phyloP scores from a whole-genome alignment of 1,139 yeast species.

The Saccharomycopsis hybrid region DNA sequence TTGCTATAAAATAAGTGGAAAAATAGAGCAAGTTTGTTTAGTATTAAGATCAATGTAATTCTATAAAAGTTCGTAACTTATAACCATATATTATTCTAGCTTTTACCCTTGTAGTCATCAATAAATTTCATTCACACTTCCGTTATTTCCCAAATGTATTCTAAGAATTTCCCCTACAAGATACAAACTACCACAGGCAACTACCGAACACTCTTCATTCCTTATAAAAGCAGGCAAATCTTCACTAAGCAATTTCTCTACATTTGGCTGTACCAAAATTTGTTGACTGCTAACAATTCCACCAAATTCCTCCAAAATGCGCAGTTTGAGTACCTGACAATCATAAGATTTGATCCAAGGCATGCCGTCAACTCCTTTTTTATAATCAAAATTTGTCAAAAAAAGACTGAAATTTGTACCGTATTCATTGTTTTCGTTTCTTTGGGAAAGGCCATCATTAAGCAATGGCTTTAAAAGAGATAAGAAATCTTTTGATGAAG shows the following conservation, averaged over 20 bases:
- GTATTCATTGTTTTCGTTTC: neutral
- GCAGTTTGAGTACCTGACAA: slow-evolving; percentile 33
- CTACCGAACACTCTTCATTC: slow-evolving; percentile 31
- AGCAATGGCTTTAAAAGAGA: slow-evolving; percentile 49
- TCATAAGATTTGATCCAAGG: slow-evolving; percentile 72
- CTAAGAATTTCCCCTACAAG: slow-evolving; percentile 64
- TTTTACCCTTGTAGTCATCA: neutral
- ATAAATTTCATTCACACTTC: slow-evolving; percentile 2
- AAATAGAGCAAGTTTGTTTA: no score
- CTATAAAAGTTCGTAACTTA: no score
- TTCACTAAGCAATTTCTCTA: slow-evolving; percentile 22
- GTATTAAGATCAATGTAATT: no score
- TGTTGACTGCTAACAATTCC: no score
- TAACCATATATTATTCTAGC: no score
- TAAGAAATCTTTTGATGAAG: slow-evolving; percentile 60
- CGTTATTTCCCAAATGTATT: slow-evolving; percentile 25
- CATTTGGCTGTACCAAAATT: slow-evolving; percentile 19
- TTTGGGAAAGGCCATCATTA: slow-evolving; percentile 18
- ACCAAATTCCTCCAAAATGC: slow-evolving; percentile 27
- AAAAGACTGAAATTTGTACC: slow-evolving; percentile 46
- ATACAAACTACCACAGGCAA: slow-evolving; percentile 76
- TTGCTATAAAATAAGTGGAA: no score
- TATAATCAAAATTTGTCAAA: slow-evolving; percentile 49
- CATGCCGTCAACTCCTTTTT: slow-evolving; percentile 65
- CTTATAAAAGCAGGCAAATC: neutral